Conservation (phyloP, 345 rosid species). For the Corchorus olitorius region DNA sequence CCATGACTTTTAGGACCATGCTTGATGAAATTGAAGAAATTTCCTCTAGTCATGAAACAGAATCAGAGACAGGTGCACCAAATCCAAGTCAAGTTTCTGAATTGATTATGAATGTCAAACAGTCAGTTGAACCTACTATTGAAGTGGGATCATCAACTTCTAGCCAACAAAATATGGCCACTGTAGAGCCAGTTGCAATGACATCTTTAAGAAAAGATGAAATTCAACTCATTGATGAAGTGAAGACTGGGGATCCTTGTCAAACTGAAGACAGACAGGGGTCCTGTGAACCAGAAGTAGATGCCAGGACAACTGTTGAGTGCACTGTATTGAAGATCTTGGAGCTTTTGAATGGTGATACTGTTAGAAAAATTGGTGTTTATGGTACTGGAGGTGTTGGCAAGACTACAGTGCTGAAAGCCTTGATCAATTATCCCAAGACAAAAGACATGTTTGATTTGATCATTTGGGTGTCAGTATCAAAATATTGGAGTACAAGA, state of each 20-base stretch:
- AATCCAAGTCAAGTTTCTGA: neutral
- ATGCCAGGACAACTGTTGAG: conserved; percentile 9
- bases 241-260: neutral
- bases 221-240: neutral
- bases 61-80: neutral
- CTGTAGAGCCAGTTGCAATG: neutral
- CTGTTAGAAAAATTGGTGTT: conserved; percentile 21
- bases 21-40: conserved; percentile 13
- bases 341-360: conserved; percentile 12
- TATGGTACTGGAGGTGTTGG: conserved; percentile 30
- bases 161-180: neutral
- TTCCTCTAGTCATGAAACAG: conserved; percentile 6
- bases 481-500: conserved; percentile 22
- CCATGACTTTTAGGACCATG: neutral
- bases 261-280: neutral
- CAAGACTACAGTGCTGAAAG: conserved; percentile 16
- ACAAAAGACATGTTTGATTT: conserved; percentile 13
- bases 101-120: neutral
- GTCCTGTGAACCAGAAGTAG: neutral
- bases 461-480: conserved; percentile 33
- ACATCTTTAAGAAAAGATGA: conserved; percentile 5
- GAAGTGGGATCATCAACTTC: neutral
- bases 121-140: conserved; percentile 4
- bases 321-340: conserved; percentile 7
- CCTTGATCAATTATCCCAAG: conserved; percentile 1